Evolutionary conservation across 768 basidiomycete genomes (phyloP).

Genomic region (Collybia mongolica): DNA sequence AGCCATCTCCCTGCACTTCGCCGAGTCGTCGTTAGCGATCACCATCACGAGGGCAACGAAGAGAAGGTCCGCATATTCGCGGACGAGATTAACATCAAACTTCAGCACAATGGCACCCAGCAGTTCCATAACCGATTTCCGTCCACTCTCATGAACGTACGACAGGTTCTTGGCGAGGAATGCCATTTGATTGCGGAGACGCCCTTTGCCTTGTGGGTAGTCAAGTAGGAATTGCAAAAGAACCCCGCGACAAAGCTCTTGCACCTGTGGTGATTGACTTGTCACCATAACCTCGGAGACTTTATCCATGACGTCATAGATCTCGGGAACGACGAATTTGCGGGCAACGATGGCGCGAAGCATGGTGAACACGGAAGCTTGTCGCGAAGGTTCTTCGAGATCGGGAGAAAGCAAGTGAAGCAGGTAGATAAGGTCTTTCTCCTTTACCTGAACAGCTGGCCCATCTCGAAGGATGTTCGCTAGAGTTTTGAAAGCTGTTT

Average conservation of each 20-base stretch:
- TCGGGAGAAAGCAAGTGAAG: constrained; percentile 87
- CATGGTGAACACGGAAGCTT: constrained; percentile 83
- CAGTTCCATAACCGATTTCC: constrained; percentile 92
- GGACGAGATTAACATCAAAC: constrained; percentile 71
- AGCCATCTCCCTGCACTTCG: constrained; percentile 88
- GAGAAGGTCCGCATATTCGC: constrained; percentile 83
- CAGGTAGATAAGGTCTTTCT: constrained; percentile 85
- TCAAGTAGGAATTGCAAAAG: constrained; percentile 94
- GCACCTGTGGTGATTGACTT: constrained; percentile 86
- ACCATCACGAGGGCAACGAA: constrained; percentile 93
- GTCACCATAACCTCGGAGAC: constrained; percentile 92
- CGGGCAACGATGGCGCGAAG: constrained; percentile 89
- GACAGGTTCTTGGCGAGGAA: constrained; percentile 92
- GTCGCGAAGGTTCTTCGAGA: constrained; percentile 84
- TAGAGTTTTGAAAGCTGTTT: constrained; percentile 84
- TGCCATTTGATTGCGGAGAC: constrained; percentile 83
- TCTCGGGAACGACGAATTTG: constrained; percentile 91
- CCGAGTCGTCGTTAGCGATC: constrained; percentile 90
- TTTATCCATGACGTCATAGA: constrained; percentile 96
- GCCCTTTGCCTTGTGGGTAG: constrained; percentile 94
- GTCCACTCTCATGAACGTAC: constrained; percentile 87
- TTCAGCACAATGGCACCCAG: constrained; percentile 83
- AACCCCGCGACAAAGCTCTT: constrained; percentile 86
- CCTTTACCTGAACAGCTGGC: constrained; percentile 76
- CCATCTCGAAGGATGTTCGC: constrained; percentile 90